Base-by-base conservation (phyloP, 2,329 filamentous ascomycete genomes). In the Alternaria alternata region DNA sequence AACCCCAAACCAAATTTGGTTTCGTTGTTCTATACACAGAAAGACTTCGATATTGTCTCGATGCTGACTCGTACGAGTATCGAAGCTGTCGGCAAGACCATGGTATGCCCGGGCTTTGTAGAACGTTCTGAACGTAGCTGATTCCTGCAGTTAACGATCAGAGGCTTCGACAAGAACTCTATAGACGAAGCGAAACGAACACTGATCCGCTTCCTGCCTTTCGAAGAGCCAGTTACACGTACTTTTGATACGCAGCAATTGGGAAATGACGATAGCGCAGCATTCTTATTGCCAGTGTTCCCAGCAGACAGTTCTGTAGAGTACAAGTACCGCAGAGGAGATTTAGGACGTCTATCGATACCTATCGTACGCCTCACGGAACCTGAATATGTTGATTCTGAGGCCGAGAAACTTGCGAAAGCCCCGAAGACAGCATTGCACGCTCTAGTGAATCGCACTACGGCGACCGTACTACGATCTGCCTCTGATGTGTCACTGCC, bases 141-240 rank as follows among this genome's bases (percentile, higher is more conserved):
- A 68, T 34, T 18, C 4, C 8, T 11, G 2, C 24, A 79, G 76
- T 32, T 76, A 12, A 55, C 64, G 5, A 74, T 79, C 11, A 66
- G 70, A 32, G 77, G 67, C 0, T 48, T 74, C n/a, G 55, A 70
- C 36, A 63, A 67, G 32, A 51, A 39, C 11, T 60, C 73, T 1
- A 57, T 70, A 16, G 66, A 64, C 20, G 73, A 77, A 48, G 76
- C 76, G 32, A 64, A 69, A 51, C 71, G 75, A 7, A 63, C 60
- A 28, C 62, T 79, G 12, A 44, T 75, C 18, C 67, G 59, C 30
- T 58, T 78, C 26, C 55, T 79, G 12, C 72, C 71, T 5, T 47
- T 74, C 8, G 65, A 70, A 24, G 49, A 63, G 12, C 16, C 47
- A 16, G 53, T 48, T 16, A 44, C 18, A 8, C 60, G 58, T 22